Base-by-base conservation (phyloP, 2,329 filamentous ascomycete species). In the Curvularia eragrostidis region DNA sequence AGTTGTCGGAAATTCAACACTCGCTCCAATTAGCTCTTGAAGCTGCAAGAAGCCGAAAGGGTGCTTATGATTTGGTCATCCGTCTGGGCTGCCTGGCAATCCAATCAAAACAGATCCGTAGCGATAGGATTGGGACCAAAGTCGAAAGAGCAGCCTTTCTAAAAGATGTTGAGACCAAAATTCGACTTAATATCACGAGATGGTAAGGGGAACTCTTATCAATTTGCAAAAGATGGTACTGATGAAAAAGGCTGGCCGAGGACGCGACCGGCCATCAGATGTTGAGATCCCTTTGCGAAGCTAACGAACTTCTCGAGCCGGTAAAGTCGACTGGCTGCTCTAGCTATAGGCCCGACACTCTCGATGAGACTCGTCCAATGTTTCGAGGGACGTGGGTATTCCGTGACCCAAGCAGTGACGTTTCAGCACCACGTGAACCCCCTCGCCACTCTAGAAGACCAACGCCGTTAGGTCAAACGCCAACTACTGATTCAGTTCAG, bases 331-430 rank as follows among this genome's bases (percentile, higher is more conserved):
- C 56, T 32, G 58, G 48, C 5, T 66, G 55, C 26, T 73, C 59
- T 52, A 66, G 69, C 1, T 55, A 55, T 48, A 56, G 48, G 13
- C 64, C 72, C 1, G 12, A 39, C 0, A 58, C 63, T 0, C 48
- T 74, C 8, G 18, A 62, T 18, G 49, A 66, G 8, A 70, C 61
- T 18, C 58, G 56, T 1, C 73, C 72, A 4, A 64, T 60, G 6
- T 62, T 71, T 23, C 68, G 69, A 12, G 70, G 67, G 3, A 68
- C 65, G 2, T 76, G 69, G 70, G 62, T 72, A 2, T 70, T 75
- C 34, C 43, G 41, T 3, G 71, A 75, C 41, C 71, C 72, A 1
- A 67, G 65, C 38, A 56, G 30, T 36, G 9, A 49, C 7, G 38
- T 42, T 30, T 49, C 18, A n/a, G 36, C 55, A n/a, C 38, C 58